phyloP scores from a whole-genome alignment of 2,329 filamentous ascomycete genomes.

The Microdochium nivale region DNA sequence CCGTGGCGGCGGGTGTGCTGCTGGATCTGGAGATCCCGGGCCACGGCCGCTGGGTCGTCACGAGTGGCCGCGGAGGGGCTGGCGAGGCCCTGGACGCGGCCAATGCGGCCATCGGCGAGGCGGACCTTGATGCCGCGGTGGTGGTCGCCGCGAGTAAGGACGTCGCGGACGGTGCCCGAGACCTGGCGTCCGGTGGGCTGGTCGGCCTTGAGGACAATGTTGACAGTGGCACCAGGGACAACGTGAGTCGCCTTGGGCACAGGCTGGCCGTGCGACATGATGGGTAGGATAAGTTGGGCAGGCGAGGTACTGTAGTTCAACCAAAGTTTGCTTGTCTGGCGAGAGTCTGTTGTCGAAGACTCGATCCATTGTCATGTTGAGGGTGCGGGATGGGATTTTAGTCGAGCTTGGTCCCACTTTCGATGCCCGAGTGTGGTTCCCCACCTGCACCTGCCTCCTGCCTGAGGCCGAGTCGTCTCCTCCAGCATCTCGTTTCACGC shows the following conservation, averaged over 20 bases:
- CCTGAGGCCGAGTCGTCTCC: too few relatives aligned
- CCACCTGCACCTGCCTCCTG: too few relatives aligned
- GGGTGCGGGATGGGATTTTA: too few relatives aligned
- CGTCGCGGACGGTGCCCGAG: slow-evolving; percentile 53
- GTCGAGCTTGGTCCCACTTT: too few relatives aligned
- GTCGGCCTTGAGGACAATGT: slow-evolving; percentile 68
- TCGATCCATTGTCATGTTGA: too few relatives aligned
- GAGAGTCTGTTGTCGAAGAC: too few relatives aligned
- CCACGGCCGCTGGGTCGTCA: slow-evolving; percentile 1
- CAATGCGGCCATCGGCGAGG: slow-evolving; percentile 61
- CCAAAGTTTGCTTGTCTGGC: too few relatives aligned
- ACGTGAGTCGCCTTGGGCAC: slow-evolving; percentile 45
- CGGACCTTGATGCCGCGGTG: slow-evolving; percentile 74
- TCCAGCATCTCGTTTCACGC: too few relatives aligned
- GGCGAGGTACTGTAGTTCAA: too few relatives aligned
- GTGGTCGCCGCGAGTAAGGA: slow-evolving; percentile 67
- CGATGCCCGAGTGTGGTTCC: too few relatives aligned
- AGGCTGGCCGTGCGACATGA: slow-evolving; percentile 4
- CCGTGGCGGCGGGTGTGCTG: slow-evolving; percentile 10
- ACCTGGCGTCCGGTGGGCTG: slow-evolving; percentile 68
- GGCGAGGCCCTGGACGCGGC: slow-evolving; percentile 59
- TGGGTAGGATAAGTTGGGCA: neutral
- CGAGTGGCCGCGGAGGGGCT: slow-evolving; percentile 2
- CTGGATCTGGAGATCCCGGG: slow-evolving; percentile 5
- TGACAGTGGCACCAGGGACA: slow-evolving; percentile 53